Base-by-base conservation (phyloP, 352 stramenopile genomes). In the Pythium rishiriense region DNA sequence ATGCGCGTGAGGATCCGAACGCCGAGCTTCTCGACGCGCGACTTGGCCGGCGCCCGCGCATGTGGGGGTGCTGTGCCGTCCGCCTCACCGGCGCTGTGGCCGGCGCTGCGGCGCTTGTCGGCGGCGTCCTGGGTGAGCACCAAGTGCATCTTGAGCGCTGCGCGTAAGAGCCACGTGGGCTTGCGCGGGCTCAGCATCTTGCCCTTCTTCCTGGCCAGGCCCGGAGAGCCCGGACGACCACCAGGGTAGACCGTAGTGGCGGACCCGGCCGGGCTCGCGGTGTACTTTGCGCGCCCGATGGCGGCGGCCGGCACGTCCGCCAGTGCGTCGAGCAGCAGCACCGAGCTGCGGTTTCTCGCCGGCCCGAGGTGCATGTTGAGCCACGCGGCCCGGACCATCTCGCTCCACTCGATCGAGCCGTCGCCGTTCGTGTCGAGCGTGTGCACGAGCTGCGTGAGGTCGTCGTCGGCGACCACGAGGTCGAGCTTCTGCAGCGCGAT, bases 401-500 rank as follows among this genome's bases (percentile, higher is more conserved):
- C 58, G 37, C 58, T 65, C 58, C 58, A 65, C 22, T 65, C 58
- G 39, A 65, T 65, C 47, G 48, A 29, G 15, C 58, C 58, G 24
- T 65, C 39, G 17, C 39, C 26, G 28, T 65, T 49, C 19, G 31
- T 35, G 39, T 65, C 58, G 4, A 65, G 49, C 15, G 33, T 46
- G 0, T 41, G 0, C n/a, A 58, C 28, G n/a, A 52, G 47, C 47
- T 58, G 33, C 14, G 28, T 1, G 1, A 65, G 21, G 11, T 58
- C 49, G 15, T 58, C 58, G 22, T 65, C 58, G 1, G 58, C 29
- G 47, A 58, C 58, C 28, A 65, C 48, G 21, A 65, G 26, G 19
- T 58, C 58, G 10, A 65, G 48, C 39, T 65, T 65, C 41, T 58
- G 58, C 37, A 65, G 35, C 7, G 47, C 58, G 39, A 65, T 65